Evolutionary conservation across 495 filamentous ascomycete genomes (phyloP).

Genomic region (Thozetella sp.): DNA sequence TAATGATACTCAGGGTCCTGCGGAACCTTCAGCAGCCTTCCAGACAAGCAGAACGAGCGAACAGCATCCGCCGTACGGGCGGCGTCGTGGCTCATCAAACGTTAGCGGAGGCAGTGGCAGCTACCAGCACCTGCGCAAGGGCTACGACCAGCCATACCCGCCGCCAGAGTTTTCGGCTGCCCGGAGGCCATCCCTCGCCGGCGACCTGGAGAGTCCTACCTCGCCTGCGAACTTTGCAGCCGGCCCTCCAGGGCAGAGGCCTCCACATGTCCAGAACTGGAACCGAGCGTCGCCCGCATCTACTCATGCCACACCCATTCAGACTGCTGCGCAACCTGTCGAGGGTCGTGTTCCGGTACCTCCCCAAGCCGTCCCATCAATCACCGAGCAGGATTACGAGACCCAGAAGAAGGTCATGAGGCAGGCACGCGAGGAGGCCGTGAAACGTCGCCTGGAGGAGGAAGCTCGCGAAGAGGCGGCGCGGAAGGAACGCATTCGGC

Average conservation of each 20-base stretch:
- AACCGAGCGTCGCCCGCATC: slow-evolving; percentile 50
- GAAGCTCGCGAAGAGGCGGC: slow-evolving; percentile 81
- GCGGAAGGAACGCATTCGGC: slow-evolving; percentile 76
- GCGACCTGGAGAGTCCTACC: slow-evolving; percentile 45
- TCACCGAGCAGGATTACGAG: slow-evolving; percentile 60
- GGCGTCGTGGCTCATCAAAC: slow-evolving; percentile 89
- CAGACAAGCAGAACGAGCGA: slow-evolving; percentile 74
- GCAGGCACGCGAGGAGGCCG: slow-evolving; percentile 74
- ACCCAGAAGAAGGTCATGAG: slow-evolving; percentile 85
- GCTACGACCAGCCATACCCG: slow-evolving; percentile 44
- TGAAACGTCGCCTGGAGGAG: slow-evolving; percentile 76
- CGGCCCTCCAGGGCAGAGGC: slow-evolving; percentile 28
- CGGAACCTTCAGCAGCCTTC: slow-evolving; percentile 90
- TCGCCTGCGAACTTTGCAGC: slow-evolving; percentile 45
- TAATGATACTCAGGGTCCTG: slow-evolving; percentile 68
- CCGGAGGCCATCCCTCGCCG: slow-evolving; percentile 44
- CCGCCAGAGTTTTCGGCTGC: slow-evolving; percentile 43
- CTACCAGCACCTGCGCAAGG: slow-evolving; percentile 50
- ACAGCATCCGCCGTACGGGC: slow-evolving; percentile 72
- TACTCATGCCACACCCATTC: slow-evolving; percentile 44
- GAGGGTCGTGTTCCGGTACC: slow-evolving; percentile 20
- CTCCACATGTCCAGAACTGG: slow-evolving; percentile 42
- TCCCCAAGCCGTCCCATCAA: slow-evolving; percentile 27
- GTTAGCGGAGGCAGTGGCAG: slow-evolving; percentile 88
- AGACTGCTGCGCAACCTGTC: slow-evolving; percentile 31